Evolutionary conservation across 352 stramenopile genomes (phyloP).

Genomic region (Phytophthora aleatoria): DNA sequence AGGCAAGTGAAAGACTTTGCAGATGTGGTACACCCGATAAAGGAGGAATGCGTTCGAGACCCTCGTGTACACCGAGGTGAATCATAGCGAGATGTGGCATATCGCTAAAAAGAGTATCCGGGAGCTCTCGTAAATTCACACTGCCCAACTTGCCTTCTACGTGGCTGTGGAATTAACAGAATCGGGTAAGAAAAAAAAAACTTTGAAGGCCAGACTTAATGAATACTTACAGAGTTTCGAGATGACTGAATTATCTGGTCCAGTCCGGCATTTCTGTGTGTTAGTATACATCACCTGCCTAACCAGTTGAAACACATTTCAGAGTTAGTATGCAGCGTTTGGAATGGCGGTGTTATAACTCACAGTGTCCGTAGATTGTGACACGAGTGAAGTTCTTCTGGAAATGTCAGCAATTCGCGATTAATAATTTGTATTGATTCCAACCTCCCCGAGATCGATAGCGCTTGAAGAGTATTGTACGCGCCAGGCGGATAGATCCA

Average conservation of each 20-base stretch:
- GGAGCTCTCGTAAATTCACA: slow-evolving; percentile 11
- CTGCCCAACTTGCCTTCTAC: slow-evolving; percentile 15
- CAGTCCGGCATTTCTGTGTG: not conserved
- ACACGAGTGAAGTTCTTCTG: slow-evolving; percentile 19
- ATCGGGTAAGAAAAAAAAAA: not conserved
- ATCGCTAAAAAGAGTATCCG: slow-evolving; percentile 10
- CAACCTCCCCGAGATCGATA: slow-evolving; percentile 24
- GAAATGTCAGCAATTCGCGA: slow-evolving; percentile 14
- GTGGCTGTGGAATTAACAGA: slow-evolving; percentile 1
- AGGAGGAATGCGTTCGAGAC: slow-evolving; percentile 3
- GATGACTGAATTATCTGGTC: not conserved
- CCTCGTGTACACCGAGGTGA: slow-evolving; percentile 14
- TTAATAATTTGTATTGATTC: slow-evolving; percentile 34
- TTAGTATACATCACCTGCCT: not conserved
- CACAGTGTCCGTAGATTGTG: slow-evolving; percentile 24
- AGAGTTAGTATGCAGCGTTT: not conserved
- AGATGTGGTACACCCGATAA: slow-evolving; percentile 16
- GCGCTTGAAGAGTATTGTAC: slow-evolving; percentile 2
- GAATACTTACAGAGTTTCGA: not conserved
- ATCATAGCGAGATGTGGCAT: slow-evolving; percentile 15
- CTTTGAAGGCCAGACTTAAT: not conserved
- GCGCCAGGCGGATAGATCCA: slow-evolving; percentile 19
- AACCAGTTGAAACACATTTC: not conserved
- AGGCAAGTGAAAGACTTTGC: slow-evolving; percentile 14
- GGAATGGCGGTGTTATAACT: not conserved